Percentiles rank a stretch among this genome's conserved stretches.
phyloP scores from a whole-genome alignment of 805 yeast genomes.

The Naumovozyma dairenensis region DNA sequence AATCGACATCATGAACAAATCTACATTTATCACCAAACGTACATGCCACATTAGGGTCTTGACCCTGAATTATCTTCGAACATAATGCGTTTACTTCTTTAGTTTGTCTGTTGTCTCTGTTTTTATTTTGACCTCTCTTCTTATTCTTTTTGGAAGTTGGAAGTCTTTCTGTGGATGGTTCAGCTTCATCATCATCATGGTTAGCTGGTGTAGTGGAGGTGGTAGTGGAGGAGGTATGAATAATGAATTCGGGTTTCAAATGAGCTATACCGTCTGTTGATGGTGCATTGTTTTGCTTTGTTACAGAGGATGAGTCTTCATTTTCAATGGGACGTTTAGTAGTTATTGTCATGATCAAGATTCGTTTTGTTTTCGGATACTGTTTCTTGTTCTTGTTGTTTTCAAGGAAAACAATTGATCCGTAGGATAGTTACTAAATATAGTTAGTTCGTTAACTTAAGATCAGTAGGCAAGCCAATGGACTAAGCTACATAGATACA shows the following conservation, averaged over 20 bases:
- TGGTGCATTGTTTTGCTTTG: background rate
- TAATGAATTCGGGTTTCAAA: conserved; percentile 60
- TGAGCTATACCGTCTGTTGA: conserved; percentile 57
- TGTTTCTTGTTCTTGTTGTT: too few relatives aligned
- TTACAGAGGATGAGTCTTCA: too few relatives aligned
- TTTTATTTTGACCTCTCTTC: conserved; percentile 74
- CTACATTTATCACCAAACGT: conserved; percentile 67
- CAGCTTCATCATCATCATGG: conserved; percentile 37
- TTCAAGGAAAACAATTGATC: too few relatives aligned
- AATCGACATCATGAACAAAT: conserved; percentile 62
- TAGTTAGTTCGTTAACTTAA: too few relatives aligned
- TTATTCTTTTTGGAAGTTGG: conserved; percentile 37
- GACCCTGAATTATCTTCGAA: conserved; percentile 43
- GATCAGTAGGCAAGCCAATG: too few relatives aligned
- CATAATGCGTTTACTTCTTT: conserved; percentile 61
- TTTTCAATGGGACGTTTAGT: too few relatives aligned
- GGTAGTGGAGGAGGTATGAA: conserved; percentile 24
- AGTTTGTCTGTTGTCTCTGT: conserved; percentile 61
- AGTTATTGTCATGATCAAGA: too few relatives aligned
- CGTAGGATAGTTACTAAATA: too few relatives aligned
- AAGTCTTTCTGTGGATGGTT: conserved; percentile 33
- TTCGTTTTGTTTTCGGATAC: too few relatives aligned
- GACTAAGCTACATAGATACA: too few relatives aligned
- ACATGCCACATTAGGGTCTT: conserved; percentile 42
- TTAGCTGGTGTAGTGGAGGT: conserved; percentile 2